Evolutionary conservation across 2,329 filamentous ascomycete genomes (phyloP).

Genomic region (Hymenoscyphus linearis): DNA sequence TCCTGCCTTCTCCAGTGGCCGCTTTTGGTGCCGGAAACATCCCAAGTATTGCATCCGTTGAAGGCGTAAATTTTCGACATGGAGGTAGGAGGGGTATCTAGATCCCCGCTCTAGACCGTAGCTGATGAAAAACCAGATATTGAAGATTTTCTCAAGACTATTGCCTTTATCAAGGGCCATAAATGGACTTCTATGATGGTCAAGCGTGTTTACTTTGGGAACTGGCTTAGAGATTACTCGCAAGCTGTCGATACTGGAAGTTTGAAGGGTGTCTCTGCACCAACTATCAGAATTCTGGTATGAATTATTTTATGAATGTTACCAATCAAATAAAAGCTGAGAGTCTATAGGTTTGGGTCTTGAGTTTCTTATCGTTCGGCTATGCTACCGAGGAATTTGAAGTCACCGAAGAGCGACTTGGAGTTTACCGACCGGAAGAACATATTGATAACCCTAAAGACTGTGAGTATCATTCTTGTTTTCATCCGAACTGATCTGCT

Average conservation of each 20-base stretch:
- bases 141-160: slow-evolving; percentile 73
- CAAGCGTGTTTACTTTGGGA: slow-evolving; percentile 77
- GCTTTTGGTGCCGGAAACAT: slow-evolving; percentile 70
- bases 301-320: slow-evolving; percentile 9
- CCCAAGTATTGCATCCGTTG: slow-evolving; percentile 52
- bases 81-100: slow-evolving; percentile 43
- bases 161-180: slow-evolving; percentile 72
- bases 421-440: slow-evolving; percentile 73
- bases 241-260: slow-evolving; percentile 78
- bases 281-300: slow-evolving; percentile 70
- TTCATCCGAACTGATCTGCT: not conserved
- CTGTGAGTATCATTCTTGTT: slow-evolving; percentile 4
- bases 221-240: slow-evolving; percentile 80
- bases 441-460: slow-evolving; percentile 69
- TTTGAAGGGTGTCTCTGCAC: slow-evolving; percentile 70
- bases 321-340: slow-evolving; percentile 9
- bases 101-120: not conserved
- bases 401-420: slow-evolving; percentile 73
- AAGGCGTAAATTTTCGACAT: slow-evolving; percentile 66
- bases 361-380: slow-evolving; percentile 76
- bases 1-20: slow-evolving; percentile 50
- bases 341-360: slow-evolving; percentile 58
- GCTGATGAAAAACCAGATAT: slow-evolving; percentile 50
- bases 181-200: slow-evolving; percentile 81
- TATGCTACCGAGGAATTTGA: slow-evolving; percentile 86